Evolutionary conservation across 148 eudicot genomes (phyloP), one percentile per base, ranked within the genome.

Genomic region (Chenopodium quinoa): DNA sequence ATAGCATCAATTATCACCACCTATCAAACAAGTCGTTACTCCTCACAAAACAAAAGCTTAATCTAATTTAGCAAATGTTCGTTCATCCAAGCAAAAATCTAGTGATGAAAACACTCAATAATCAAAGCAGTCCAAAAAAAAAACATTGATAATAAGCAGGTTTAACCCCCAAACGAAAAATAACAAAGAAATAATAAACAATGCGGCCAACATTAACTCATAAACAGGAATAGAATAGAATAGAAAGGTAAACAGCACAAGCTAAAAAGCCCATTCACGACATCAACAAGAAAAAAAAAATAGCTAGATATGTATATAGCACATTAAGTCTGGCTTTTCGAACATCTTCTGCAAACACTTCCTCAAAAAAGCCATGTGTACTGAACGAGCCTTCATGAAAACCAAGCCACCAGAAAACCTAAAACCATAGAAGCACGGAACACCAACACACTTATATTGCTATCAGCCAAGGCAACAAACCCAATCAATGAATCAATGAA

Each of bases 361-460:
- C 70, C 29, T 67, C 69, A 34, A 67, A 76, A 84, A 52, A 77
- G 78, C 62, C 84, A 10, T 67, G 78, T 54, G 77, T 31, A 67
- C 19, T 60, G 82, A 73, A 84, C 70, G 44, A 80, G 77, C 86
- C 86, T 84, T 63, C 80, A 84, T 23, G 79, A 81, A 80, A 80
- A 76, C 69, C 84, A 85, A 65, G 79, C 87, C 87, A 81, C 78
- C 79, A 34, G 79, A 81, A 73, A 81, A 85, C 87, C 79, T 77
- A 85, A 48, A 76, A 71, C 67, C 76, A 68, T 76, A 69, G 23
- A 84, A 80, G 81, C 75, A 77, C 4, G 44, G 70, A 81, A 73
- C 62, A 50, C 52, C 31, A 46, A 54, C 17, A 37, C 69, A 44
- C 40, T 60, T 74, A 73, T 78, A 67, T 64, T 73, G 76, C 48